Percentiles rank a stretch among this genome's conserved stretches.
phyloP scores from a whole-genome alignment of 148 eudicot species.

The Diospyros lotus region DNA sequence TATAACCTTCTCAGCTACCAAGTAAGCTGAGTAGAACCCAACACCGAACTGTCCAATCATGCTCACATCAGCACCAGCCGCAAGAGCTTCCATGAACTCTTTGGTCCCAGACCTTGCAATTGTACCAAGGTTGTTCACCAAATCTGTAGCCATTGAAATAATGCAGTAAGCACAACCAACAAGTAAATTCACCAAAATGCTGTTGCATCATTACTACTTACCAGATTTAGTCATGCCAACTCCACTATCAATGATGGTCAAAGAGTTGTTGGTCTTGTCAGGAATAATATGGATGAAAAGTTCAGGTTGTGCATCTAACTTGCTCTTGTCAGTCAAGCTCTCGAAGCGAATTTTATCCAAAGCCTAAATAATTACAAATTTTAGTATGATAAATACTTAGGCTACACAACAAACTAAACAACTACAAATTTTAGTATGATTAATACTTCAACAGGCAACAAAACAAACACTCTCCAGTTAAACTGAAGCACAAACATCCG shows the following conservation, averaged over 20 bases:
- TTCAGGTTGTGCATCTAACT: slow-evolving; percentile 10
- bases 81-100: slow-evolving; percentile 36
- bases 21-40: slow-evolving; percentile 20
- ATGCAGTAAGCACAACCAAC: neutral
- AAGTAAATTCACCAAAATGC: neutral
- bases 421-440: no score
- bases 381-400: no score
- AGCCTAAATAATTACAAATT: no score
- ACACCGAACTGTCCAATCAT: slow-evolving; percentile 19
- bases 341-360: neutral
- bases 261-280: slow-evolving; percentile 27
- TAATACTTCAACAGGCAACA: no score
- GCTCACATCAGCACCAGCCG: slow-evolving; percentile 39
- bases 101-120: slow-evolving; percentile 20
- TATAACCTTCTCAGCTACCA: slow-evolving; percentile 35
- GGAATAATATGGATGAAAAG: slow-evolving; percentile 33
- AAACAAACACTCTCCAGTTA: no score
- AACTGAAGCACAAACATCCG: no score
- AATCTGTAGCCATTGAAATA: neutral
- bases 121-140: slow-evolving; percentile 33
- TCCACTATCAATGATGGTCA: slow-evolving; percentile 34
- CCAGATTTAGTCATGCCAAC: slow-evolving; percentile 19
- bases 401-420: no score
- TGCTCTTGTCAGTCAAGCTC: slow-evolving; percentile 15
- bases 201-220: neutral